These are phyloP conservation scores for Alternaria tenuissima DNA, from an alignment of 2,329 filamentous ascomycete species.

Conservation along the genomic window DNA sequence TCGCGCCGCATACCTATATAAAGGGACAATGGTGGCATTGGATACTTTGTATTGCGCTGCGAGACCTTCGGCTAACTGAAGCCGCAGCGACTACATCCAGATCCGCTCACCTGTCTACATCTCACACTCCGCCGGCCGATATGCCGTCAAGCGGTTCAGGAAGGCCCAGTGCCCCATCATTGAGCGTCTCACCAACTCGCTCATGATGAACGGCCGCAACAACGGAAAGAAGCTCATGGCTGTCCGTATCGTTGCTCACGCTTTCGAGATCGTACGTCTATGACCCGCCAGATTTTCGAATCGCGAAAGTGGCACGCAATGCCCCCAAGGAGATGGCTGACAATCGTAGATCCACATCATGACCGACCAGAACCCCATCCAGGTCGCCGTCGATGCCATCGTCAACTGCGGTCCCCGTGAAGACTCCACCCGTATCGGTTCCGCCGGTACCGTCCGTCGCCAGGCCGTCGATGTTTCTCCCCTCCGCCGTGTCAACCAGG, in stretches of 20 bases:
- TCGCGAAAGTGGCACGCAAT: neutral
- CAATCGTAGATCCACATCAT: conserved; percentile 91
- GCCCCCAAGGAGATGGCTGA: conserved; percentile 20
- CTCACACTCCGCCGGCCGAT: conserved; percentile 97
- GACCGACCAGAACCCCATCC: conserved; percentile 99
- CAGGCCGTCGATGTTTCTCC: conserved; percentile 99
- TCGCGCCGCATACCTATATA: conserved; percentile 18
- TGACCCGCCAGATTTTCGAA: neutral
- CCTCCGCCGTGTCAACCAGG: conserved; percentile 99
- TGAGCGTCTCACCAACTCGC: conserved; percentile 99
- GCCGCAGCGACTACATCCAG: conserved; percentile 95
- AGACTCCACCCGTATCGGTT: conserved; percentile 99
- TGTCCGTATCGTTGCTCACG: conserved; percentile 97
- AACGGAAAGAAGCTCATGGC: conserved; percentile 99
- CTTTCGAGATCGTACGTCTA: conserved; percentile 96
- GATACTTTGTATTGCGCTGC: conserved; percentile 23
- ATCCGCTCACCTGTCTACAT: conserved; percentile 99
- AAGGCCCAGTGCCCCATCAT: conserved; percentile 99
- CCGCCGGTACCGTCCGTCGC: conserved; percentile 98
- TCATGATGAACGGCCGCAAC: conserved; percentile 99
- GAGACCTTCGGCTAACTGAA: conserved; percentile 45
- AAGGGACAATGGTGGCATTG: conserved; percentile 24
- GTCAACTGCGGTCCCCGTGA: conserved; percentile 99
- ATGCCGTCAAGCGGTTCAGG: conserved; percentile 99
- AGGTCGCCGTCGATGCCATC: conserved; percentile 98